A percentile compares a stretch with the other conserved stretches of the same genome.
Evolutionary conservation across 2,329 filamentous ascomycete species (phyloP).

Genomic region (Fusarium caatingaense): DNA sequence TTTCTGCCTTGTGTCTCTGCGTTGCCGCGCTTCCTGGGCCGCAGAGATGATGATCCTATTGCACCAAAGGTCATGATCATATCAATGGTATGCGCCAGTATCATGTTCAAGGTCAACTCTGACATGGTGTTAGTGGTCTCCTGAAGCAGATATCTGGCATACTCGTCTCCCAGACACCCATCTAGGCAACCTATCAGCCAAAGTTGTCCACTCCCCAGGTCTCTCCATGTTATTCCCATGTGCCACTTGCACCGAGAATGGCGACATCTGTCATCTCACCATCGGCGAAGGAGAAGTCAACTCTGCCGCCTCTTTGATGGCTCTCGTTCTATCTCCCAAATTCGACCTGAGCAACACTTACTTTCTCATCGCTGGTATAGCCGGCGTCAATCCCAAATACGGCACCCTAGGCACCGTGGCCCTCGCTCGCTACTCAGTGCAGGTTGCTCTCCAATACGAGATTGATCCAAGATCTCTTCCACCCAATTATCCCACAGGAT

Average conservation of each 20-base stretch:
- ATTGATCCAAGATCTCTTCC: slow-evolving; percentile 77
- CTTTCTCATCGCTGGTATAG: slow-evolving; percentile 78
- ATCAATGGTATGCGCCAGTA: slow-evolving; percentile 62
- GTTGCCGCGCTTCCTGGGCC: not conserved
- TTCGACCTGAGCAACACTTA: slow-evolving; percentile 77
- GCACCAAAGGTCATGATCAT: slow-evolving; percentile 72
- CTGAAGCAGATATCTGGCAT: slow-evolving; percentile 73
- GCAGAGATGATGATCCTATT: slow-evolving; percentile 44
- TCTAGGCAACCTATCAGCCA: slow-evolving; percentile 66
- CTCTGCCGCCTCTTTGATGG: slow-evolving; percentile 73
- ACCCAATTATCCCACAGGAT: slow-evolving; percentile 72
- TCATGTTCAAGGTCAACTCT: not conserved
- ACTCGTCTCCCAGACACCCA: slow-evolving; percentile 58
- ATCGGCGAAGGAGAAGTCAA: slow-evolving; percentile 80
- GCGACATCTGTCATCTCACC: slow-evolving; percentile 74
- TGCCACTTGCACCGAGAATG: slow-evolving; percentile 71
- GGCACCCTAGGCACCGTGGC: slow-evolving; percentile 75
- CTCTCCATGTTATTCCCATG: slow-evolving; percentile 73
- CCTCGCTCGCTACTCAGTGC: slow-evolving; percentile 75
- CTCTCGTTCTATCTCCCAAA: slow-evolving; percentile 68
- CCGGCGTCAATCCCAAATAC: slow-evolving; percentile 76
- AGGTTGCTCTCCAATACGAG: slow-evolving; percentile 81
- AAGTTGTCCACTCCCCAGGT: slow-evolving; percentile 69
- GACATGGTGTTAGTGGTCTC: slow-evolving; percentile 62
- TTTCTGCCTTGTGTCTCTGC: slow-evolving; percentile 5